Evolutionary conservation across 345 rosid genomes (phyloP).

Genomic region (Citrus glauca): DNA sequence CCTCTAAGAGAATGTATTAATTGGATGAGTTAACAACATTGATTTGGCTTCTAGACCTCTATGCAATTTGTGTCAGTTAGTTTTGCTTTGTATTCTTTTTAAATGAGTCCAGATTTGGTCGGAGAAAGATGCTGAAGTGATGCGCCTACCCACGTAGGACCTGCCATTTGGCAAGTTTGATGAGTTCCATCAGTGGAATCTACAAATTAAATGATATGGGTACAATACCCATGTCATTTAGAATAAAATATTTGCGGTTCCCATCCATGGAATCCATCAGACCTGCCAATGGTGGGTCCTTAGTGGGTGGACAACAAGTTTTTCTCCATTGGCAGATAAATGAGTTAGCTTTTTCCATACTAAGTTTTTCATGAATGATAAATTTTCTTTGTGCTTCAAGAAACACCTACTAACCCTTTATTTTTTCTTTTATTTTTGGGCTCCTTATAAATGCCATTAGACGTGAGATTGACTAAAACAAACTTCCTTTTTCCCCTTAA

Average conservation of each 20-base stretch:
- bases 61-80: not conserved
- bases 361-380: not conserved
- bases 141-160: too few species aligned
- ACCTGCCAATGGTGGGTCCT: too few species aligned
- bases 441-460: not conserved
- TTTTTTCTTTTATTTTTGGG: not conserved
- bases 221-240: too few species aligned
- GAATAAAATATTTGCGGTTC: too few species aligned
- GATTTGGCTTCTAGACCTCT: not conserved
- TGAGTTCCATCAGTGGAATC: too few species aligned
- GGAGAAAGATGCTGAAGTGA: too few species aligned
- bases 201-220: too few species aligned
- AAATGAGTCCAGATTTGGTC: not conserved
- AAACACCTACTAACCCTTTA: not conserved
- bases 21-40: not conserved
- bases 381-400: not conserved
- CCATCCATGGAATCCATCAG: too few species aligned
- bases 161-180: too few species aligned
- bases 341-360: not conserved
- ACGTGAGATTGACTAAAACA: not conserved
- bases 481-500: not conserved
- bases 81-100: not conserved
- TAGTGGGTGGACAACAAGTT: too few species aligned
- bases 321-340: not conserved
- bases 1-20: not conserved